Conservation (phyloP, 2,329 filamentous ascomycete genomes). For the Nigrograna mackinnonii region DNA sequence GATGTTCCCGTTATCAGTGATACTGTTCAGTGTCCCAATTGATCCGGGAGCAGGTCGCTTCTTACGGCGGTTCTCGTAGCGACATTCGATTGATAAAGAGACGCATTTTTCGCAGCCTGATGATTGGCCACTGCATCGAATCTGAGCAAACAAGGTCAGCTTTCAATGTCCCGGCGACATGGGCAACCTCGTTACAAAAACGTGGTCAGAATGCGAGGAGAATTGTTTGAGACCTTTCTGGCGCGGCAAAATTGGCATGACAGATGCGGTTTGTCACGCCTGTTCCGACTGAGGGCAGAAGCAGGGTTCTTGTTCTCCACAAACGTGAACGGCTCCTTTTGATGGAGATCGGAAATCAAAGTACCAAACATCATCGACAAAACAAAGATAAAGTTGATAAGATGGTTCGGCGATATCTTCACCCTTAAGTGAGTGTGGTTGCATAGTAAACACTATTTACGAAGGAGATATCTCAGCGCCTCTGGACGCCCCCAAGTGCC, state of each 20-base stretch:
- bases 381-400: not conserved
- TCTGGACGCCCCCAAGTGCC: no score
- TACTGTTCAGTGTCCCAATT: not conserved
- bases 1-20: not conserved
- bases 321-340: constrained; percentile 1
- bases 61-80: not conserved
- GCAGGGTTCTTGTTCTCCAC: constrained; percentile 1
- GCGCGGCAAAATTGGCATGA: not conserved
- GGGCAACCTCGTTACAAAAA: not conserved
- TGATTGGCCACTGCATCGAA: constrained; percentile 1
- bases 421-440: no score
- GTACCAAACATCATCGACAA: not conserved
- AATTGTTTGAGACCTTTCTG: not conserved
- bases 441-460: no score
- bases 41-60: not conserved
- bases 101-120: not conserved
- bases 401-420: not conserved
- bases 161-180: not conserved
- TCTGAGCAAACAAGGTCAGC: constrained; percentile 1
- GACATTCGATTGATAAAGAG: constrained; percentile 1
- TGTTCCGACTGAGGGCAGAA: constrained; percentile 1
- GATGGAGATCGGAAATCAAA: not conserved
- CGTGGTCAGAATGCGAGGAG: not conserved
- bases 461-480: no score
- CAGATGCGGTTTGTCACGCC: constrained; percentile 1